Conservation (phyloP, 2,329 filamentous ascomycete genomes). For the Ophiosphaerella herpotricha region DNA sequence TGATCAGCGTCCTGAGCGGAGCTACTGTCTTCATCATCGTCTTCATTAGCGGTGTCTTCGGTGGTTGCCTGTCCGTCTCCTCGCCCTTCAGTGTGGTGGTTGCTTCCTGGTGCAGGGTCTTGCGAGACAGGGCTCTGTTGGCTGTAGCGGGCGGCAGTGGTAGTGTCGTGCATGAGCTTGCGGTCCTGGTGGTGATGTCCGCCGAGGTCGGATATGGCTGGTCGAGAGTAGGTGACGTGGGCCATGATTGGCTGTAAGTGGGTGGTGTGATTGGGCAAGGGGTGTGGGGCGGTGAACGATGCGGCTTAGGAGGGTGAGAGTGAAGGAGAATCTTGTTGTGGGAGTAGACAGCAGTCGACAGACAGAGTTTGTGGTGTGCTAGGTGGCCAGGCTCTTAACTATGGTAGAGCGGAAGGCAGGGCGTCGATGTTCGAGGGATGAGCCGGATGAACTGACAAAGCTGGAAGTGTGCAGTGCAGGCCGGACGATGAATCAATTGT, state of each 20-base stretch:
- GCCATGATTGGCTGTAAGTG: conserved; percentile 28
- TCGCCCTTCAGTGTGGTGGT: conserved; percentile 27
- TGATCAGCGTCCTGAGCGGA: conserved; percentile 34
- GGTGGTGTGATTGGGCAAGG: conserved; percentile 1
- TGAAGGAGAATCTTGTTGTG: conserved; percentile 4
- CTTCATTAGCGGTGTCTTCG: conserved; percentile 39
- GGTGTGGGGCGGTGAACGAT: background rate
- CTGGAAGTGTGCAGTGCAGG: conserved; percentile 34
- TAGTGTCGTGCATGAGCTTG: conserved; percentile 31
- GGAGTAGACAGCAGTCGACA: conserved; percentile 30
- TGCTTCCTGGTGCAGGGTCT: conserved; percentile 23
- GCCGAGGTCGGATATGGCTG: conserved; percentile 32
- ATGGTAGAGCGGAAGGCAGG: conserved; percentile 37
- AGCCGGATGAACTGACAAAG: conserved; percentile 41
- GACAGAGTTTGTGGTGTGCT: conserved; percentile 38
- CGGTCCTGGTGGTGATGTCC: conserved; percentile 38
- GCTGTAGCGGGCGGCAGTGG: conserved; percentile 24
- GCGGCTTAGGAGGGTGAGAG: background rate
- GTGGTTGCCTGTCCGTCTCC: conserved; percentile 32
- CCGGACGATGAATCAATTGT: conserved; percentile 38
- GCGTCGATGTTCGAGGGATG: conserved; percentile 42
- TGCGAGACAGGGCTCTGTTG: conserved; percentile 25
- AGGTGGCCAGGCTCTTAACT: conserved; percentile 41
- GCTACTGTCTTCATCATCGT: conserved; percentile 43
- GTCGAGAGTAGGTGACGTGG: conserved; percentile 28